phyloP scores from a whole-genome alignment of 2,329 filamentous ascomycete species.

The Botrytis medusae region DNA sequence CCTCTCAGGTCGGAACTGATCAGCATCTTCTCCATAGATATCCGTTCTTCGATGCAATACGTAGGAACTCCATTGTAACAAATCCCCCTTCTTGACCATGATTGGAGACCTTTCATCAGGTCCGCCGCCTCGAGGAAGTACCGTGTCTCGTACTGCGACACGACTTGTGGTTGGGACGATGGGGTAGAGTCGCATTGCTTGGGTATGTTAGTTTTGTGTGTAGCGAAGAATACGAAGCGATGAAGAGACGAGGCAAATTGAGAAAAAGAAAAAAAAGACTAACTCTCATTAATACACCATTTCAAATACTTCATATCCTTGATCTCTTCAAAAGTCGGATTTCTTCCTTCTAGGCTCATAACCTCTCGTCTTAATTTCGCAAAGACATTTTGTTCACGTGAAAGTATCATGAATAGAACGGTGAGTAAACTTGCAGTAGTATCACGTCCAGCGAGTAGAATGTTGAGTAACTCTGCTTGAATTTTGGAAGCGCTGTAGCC shows the following conservation, averaged over 20 bases:
- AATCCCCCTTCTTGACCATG: conserved; percentile 36
- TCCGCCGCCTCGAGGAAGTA: conserved; percentile 42
- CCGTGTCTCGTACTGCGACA: conserved; percentile 47
- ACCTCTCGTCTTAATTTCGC: conserved; percentile 43
- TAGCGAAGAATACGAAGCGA: conserved; percentile 29
- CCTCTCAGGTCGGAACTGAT: conserved; percentile 34
- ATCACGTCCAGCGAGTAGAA: conserved; percentile 28
- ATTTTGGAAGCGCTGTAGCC: conserved; percentile 28
- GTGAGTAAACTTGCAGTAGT: conserved; percentile 26
- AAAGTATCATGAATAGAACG: conserved; percentile 37
- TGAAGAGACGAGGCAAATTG: conserved; percentile 19
- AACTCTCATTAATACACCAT: conserved; percentile 38
- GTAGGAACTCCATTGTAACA: conserved; percentile 31
- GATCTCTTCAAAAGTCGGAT: conserved; percentile 25
- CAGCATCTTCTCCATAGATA: conserved; percentile 63
- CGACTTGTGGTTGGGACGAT: conserved; percentile 53
- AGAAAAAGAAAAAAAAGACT: conserved; percentile 34
- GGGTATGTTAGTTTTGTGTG: conserved; percentile 41
- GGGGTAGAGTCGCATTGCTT: conserved; percentile 47
- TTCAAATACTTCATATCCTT: conserved; percentile 32
- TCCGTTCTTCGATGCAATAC: conserved; percentile 45
- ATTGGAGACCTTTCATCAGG: conserved; percentile 37
- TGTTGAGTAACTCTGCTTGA: conserved; percentile 30
- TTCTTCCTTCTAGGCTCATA: conserved; percentile 25
- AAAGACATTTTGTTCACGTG: conserved; percentile 24